Percentiles rank a stretch among this genome's conserved stretches.
phyloP scores from a whole-genome alignment of 179 eudicot species.

The Gypsophila paniculata region DNA sequence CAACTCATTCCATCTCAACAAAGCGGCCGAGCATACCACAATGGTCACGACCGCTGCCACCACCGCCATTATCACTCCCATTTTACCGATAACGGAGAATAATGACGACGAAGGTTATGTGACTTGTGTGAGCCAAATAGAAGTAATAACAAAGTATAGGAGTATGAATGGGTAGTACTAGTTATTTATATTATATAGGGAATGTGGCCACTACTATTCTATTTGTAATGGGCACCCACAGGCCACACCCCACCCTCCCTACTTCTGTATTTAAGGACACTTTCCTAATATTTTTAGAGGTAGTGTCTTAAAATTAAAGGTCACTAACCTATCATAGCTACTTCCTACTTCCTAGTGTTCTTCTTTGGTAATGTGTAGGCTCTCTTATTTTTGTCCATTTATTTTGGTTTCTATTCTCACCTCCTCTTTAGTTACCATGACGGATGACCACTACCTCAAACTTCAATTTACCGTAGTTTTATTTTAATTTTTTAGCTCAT shows the following conservation, averaged over 20 bases:
- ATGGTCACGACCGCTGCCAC: slow-evolving; percentile 38
- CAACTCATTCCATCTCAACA: slow-evolving; percentile 87
- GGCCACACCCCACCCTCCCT: slow-evolving; percentile 22
- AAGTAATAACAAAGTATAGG: slow-evolving; percentile 6
- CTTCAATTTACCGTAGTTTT: too few species aligned
- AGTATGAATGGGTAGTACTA: slow-evolving; percentile 8
- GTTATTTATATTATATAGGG: slow-evolving; percentile 37
- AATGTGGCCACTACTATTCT: slow-evolving; percentile 25
- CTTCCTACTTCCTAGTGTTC: slow-evolving; percentile 11
- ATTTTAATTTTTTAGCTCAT: too few species aligned
- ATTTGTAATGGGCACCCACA: slow-evolving; percentile 19
- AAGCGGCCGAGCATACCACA: slow-evolving; percentile 42
- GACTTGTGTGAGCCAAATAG: not conserved
- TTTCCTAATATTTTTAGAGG: slow-evolving; percentile 15
- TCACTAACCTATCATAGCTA: slow-evolving; percentile 1
- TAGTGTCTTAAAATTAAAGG: slow-evolving; percentile 7
- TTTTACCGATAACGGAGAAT: not conserved
- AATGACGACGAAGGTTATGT: too few species aligned
- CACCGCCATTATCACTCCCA: slow-evolving; percentile 51
- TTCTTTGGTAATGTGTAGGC: slow-evolving; percentile 1
- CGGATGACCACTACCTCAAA: too few species aligned
- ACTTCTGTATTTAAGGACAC: slow-evolving; percentile 24
- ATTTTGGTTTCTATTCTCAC: not conserved
- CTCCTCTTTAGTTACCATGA: not conserved
- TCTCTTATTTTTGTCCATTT: slow-evolving; percentile 17